Evolutionary conservation across 331 rosid genomes (phyloP).

Genomic region (Malus hybrid): DNA sequence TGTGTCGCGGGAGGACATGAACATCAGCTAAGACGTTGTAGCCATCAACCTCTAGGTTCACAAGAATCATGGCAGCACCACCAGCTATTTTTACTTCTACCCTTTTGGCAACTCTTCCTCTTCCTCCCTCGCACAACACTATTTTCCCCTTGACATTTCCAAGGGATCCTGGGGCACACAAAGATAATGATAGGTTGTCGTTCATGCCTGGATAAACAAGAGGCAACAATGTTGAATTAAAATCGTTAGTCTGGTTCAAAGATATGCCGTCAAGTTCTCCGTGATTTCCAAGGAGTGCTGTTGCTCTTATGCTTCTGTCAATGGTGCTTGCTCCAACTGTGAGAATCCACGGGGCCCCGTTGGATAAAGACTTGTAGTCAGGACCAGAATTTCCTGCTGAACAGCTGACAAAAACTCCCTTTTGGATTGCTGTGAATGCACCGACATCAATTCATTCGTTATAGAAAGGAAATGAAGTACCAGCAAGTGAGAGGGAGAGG

Average conservation of each 20-base stretch:
- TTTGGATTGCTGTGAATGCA: slow-evolving; percentile 40
- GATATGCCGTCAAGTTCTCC: slow-evolving; percentile 29
- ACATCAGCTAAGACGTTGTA: slow-evolving; percentile 22
- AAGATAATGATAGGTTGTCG: slow-evolving; percentile 7
- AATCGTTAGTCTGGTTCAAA: slow-evolving; percentile 39
- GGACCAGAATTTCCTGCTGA: slow-evolving; percentile 54
- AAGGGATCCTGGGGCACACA: slow-evolving; percentile 28
- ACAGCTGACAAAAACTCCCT: slow-evolving; percentile 54
- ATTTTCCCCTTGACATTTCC: slow-evolving; percentile 31
- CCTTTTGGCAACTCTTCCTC: slow-evolving; percentile 25
- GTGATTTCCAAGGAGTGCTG: slow-evolving; percentile 38
- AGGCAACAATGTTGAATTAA: slow-evolving; percentile 23
- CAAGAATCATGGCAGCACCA: slow-evolving; percentile 59
- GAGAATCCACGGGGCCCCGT: slow-evolving; percentile 70
- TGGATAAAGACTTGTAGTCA: background rate
- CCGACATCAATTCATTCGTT: slow-evolving; percentile 29
- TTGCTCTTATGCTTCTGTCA: slow-evolving; percentile 39
- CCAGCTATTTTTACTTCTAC: slow-evolving; percentile 37
- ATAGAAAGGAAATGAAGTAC: slow-evolving; percentile 16
- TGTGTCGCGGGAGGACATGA: slow-evolving; percentile 51
- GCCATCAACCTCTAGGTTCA: slow-evolving; percentile 7
- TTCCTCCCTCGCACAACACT: slow-evolving; percentile 46
- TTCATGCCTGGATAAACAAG: slow-evolving; percentile 44
- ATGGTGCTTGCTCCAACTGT: slow-evolving; percentile 66
- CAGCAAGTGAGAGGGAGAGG: slow-evolving; percentile 54